Conservation (phyloP, 768 basidiomycete species). For the Favolaschia claudopus region DNA sequence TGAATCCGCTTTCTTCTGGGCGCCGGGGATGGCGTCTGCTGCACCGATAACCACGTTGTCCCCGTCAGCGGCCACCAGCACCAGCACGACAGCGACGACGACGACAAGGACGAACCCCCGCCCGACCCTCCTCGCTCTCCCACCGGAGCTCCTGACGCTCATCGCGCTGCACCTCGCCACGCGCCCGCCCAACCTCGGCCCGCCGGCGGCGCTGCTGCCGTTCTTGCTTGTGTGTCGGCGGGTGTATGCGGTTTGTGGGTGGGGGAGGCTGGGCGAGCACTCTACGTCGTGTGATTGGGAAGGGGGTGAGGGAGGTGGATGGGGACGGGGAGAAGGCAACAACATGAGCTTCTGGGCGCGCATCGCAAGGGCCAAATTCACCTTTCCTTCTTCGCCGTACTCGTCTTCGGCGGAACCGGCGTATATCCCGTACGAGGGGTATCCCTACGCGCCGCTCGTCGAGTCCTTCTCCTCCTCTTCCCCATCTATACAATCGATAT, state of each 20-base stretch:
- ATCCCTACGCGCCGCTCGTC: too few relatives aligned
- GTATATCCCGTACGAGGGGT: background rate
- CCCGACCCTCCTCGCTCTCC: constrained; percentile 1
- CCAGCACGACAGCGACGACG: too few relatives aligned
- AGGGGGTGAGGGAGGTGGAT: too few relatives aligned
- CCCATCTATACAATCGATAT: too few relatives aligned
- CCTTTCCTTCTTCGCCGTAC: background rate
- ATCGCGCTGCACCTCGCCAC: constrained; percentile 24
- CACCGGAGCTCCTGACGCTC: constrained; percentile 16
- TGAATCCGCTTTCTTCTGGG: too few relatives aligned
- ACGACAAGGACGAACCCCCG: too few relatives aligned
- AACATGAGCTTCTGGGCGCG: background rate
- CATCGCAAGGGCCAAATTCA: constrained; percentile 11
- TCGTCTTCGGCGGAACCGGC: background rate
- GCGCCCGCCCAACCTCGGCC: constrained; percentile 21
- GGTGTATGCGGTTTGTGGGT: background rate
- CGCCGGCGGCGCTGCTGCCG: constrained; percentile 19
- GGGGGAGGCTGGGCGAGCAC: background rate
- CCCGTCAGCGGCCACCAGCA: too few relatives aligned
- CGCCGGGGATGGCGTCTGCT: too few relatives aligned
- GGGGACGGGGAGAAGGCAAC: too few relatives aligned
- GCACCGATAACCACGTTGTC: too few relatives aligned
- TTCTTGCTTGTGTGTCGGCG: constrained; percentile 2
- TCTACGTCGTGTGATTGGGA: too few relatives aligned
- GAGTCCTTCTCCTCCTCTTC: too few relatives aligned